phyloP scores from a whole-genome alignment of 2,329 filamentous ascomycete genomes.

The Periconia sp. region DNA sequence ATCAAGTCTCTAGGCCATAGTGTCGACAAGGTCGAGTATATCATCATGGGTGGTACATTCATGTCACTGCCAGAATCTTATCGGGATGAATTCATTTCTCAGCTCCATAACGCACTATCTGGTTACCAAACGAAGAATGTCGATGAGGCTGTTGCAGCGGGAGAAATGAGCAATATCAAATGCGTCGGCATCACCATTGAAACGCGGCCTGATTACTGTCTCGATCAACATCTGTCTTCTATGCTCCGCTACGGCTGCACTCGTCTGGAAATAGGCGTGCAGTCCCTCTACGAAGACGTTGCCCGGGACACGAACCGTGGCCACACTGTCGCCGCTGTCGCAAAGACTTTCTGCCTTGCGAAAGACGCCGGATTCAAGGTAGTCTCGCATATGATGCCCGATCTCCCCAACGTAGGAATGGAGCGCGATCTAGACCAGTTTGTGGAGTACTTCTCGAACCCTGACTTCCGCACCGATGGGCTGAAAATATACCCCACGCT shows the following conservation, averaged over 20 bases:
- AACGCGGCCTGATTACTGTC: conserved; percentile 93
- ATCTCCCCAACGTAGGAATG: conserved; percentile 97
- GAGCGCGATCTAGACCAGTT: conserved; percentile 97
- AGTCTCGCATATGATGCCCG: conserved; percentile 99
- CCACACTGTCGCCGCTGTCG: conserved; percentile 92
- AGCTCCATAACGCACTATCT: conserved; percentile 94
- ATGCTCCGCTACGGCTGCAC: conserved; percentile 99
- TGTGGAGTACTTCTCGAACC: conserved; percentile 96
- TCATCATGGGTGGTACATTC: conserved; percentile 99
- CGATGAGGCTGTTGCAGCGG: conserved; percentile 91
- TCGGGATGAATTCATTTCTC: conserved; percentile 90
- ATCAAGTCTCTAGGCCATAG: conserved; percentile 95
- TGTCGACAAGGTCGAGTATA: conserved; percentile 99
- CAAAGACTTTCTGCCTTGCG: conserved; percentile 94
- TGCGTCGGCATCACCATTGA: conserved; percentile 99
- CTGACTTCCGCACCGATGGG: conserved; percentile 93
- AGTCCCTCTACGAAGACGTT: conserved; percentile 96
- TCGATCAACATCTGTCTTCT: conserved; percentile 91
- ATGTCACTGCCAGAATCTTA: conserved; percentile 94
- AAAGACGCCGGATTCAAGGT: conserved; percentile 99
- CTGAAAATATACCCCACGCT: conserved; percentile 98
- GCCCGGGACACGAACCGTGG: conserved; percentile 97
- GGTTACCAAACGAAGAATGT: conserved; percentile 95
- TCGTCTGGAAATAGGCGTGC: conserved; percentile 90
- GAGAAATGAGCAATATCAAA: conserved; percentile 96